Conservation (phyloP, 768 basidiomycete species). For the Leccinum disarticulatum region DNA sequence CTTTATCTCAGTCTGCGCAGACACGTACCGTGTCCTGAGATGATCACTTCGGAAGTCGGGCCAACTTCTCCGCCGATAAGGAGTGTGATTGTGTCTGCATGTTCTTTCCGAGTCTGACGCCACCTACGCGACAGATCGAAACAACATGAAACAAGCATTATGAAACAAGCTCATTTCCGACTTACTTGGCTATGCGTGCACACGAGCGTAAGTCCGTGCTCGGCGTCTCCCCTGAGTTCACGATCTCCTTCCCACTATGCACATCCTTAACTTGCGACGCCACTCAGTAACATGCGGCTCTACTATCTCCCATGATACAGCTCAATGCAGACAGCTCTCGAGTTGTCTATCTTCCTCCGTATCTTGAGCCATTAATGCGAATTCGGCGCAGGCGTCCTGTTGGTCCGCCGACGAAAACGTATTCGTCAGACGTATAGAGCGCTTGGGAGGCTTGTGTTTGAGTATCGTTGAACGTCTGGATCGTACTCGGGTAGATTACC, state of each 20-base stretch:
- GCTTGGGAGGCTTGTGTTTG: conserved; percentile 52
- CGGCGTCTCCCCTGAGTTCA: too few relatives aligned
- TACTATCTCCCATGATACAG: too few relatives aligned
- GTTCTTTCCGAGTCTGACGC: conserved; percentile 84
- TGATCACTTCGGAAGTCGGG: conserved; percentile 91
- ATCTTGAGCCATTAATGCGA: not conserved
- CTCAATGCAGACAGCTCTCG: not conserved
- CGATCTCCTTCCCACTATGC: too few relatives aligned
- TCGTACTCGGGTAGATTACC: conserved; percentile 73
- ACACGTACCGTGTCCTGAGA: conserved; percentile 91
- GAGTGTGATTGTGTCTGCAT: conserved; percentile 88
- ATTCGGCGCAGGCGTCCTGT: not conserved
- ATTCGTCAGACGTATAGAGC: not conserved
- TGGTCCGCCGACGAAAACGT: not conserved
- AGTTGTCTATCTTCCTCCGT: not conserved
- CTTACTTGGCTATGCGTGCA: too few relatives aligned
- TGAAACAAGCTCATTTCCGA: too few relatives aligned
- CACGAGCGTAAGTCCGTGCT: too few relatives aligned
- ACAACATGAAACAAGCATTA: too few relatives aligned
- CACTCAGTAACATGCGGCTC: too few relatives aligned
- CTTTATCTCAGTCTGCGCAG: not conserved
- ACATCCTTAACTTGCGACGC: too few relatives aligned
- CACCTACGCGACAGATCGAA: conserved; percentile 72
- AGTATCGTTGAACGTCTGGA: conserved; percentile 77
- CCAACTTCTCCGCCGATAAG: conserved; percentile 95